Conservation (phyloP, 768 basidiomycete genomes). For the Mycena leptocephala region DNA sequence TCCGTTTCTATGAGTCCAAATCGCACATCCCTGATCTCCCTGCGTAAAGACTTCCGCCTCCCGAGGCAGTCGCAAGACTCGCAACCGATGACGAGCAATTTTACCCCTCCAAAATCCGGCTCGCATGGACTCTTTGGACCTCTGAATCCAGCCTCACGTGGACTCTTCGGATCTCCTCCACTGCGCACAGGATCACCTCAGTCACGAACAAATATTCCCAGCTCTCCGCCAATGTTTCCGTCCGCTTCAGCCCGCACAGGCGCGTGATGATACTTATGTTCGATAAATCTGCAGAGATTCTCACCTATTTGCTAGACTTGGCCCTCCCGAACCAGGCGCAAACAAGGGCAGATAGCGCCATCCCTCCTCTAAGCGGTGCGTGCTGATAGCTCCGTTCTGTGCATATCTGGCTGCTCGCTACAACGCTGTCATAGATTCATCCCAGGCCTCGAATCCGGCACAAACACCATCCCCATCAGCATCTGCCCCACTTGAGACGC, state of each 20-base stretch:
- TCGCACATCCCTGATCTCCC: neutral
- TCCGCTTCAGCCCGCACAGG: slow-evolving; percentile 5
- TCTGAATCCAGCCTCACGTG: neutral
- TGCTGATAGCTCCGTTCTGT: slow-evolving; percentile 3
- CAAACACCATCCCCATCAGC: slow-evolving; percentile 6
- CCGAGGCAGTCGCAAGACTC: neutral
- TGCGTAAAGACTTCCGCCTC: neutral
- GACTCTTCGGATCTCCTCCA: neutral
- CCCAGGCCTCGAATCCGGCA: neutral
- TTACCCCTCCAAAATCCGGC: neutral
- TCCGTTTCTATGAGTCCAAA: neutral
- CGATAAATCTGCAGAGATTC: neutral
- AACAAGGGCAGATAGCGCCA: neutral
- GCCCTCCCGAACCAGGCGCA: neutral
- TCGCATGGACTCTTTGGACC: neutral
- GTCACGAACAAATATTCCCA: slow-evolving; percentile 6
- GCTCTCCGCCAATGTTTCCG: slow-evolving; percentile 10
- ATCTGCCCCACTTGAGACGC: neutral
- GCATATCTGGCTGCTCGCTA: neutral
- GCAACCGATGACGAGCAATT: neutral
- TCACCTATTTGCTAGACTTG: slow-evolving; percentile 1
- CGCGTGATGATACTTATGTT: slow-evolving; percentile 12
- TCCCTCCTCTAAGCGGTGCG: slow-evolving; percentile 3
- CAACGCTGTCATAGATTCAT: neutral
- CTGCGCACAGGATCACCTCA: slow-evolving; percentile 6